Base-by-base conservation (phyloP, 768 basidiomycete species). In the Pulveroboletus sp. region DNA sequence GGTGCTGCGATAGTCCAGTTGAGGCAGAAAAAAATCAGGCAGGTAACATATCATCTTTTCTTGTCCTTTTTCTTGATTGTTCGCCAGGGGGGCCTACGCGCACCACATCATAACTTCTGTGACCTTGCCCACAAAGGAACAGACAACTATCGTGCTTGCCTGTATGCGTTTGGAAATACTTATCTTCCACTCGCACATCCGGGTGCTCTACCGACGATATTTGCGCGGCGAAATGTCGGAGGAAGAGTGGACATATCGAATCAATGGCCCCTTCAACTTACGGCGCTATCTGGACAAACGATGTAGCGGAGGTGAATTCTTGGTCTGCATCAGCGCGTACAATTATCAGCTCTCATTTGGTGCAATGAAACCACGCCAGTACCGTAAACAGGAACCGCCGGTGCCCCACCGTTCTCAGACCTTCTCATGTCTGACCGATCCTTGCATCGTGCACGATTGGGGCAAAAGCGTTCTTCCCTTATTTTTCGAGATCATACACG, bases 211-310 rank as follows among this genome's bases (percentile, higher is more conserved):
- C 40, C 68, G 72, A 27, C 70, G 67, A 29, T 78, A 74, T 50
- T 53, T 76, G n/a, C 68, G 68, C 7, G 79, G 81, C 1, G 68
- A 78, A n/a, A 76, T 84, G 40, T 59, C 63, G 5, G 60, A 72
- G 39, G 70, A 69, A 4, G 81, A 84, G 58, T 82, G 82, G 82
- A 69, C 69, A 19, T 72, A 72, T 40, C 63, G 81, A 21, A 74
- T 68, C 48, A 68, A 59, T 8, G 79, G 80, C 2, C 80, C 79
- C 9, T 51, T 79, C 16, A 82, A 76, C 60, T 47, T 80, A n/a
- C 70, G 82, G 5, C 74, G 75, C 4, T 75, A 72, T 52, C 71
- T 82, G 14, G 73, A 79, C 59, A 52, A 60, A 19, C 51, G 68
- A 2, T 82, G 80, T 0, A 81, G 81, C 5, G 59, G 58, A 1